These are phyloP conservation scores for Curvularia lunata DNA, from an alignment of 2,329 filamentous ascomycete genomes.

Conservation along the genomic window DNA sequence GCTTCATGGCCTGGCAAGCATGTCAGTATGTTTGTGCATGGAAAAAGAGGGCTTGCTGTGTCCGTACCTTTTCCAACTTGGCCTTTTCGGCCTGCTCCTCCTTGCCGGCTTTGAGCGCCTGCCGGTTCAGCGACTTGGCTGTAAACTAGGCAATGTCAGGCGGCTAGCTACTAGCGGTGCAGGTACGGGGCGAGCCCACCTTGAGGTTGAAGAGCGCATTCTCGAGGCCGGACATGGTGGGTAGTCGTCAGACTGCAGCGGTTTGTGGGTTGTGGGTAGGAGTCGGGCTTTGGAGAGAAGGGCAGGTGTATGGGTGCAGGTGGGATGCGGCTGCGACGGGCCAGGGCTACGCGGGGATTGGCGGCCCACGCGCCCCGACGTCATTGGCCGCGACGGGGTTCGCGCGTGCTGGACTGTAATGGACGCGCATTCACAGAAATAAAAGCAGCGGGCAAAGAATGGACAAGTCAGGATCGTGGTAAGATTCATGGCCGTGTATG, in stretches of 20 bases:
- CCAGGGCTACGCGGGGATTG: slow-evolving; percentile 33
- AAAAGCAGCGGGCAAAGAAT: slow-evolving; percentile 6
- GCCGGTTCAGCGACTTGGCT: slow-evolving; percentile 67
- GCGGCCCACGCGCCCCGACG: slow-evolving; percentile 32
- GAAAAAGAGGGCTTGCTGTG: background rate
- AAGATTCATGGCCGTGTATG: background rate
- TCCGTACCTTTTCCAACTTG: slow-evolving; percentile 64
- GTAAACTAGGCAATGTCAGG: slow-evolving; percentile 59
- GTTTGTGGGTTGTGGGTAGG: slow-evolving; percentile 15
- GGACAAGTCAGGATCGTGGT: background rate
- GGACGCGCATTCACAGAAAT: slow-evolving; percentile 12
- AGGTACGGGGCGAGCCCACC: slow-evolving; percentile 46
- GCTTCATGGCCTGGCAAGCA: slow-evolving; percentile 61
- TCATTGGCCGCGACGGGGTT: slow-evolving; percentile 13
- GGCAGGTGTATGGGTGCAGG: slow-evolving; percentile 12
- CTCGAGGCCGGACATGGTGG: slow-evolving; percentile 64
- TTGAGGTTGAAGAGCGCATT: slow-evolving; percentile 69
- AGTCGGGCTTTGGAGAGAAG: slow-evolving; percentile 21
- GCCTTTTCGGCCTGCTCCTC: slow-evolving; percentile 66
- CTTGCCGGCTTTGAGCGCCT: slow-evolving; percentile 66
- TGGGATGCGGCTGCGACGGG: slow-evolving; percentile 39
- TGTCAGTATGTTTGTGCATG: background rate
- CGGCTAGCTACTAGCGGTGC: slow-evolving; percentile 3
- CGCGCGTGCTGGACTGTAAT: background rate
- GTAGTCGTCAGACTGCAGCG: slow-evolving; percentile 10